A percentile compares a stretch with the other conserved stretches of the same genome.
Conservation (phyloP, 306 rosid genomes). For the Prunus kanzakura region DNA sequence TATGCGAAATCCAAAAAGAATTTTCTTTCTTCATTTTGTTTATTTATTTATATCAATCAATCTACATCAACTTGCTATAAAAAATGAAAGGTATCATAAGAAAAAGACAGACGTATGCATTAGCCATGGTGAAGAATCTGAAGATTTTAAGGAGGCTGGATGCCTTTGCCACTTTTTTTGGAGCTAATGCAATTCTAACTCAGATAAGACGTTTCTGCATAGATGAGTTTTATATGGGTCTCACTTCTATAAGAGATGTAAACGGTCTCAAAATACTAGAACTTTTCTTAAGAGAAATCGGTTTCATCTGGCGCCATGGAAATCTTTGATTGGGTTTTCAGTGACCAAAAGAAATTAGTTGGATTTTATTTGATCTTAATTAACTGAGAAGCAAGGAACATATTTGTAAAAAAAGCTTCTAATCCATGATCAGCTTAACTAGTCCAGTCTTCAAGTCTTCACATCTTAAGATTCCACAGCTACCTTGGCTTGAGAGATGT, state of each 20-base stretch:
- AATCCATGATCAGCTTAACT: too few relatives aligned
- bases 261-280: not conserved
- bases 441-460: not conserved
- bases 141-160: not conserved
- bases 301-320: not conserved
- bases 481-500: constrained; percentile 20
- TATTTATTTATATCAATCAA: not conserved
- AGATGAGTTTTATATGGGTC: not conserved
- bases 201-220: not conserved
- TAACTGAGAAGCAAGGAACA: not conserved
- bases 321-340: not conserved
- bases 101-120: not conserved
- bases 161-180: not conserved
- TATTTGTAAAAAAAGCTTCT: not conserved
- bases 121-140: not conserved
- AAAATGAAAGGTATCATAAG: not conserved
- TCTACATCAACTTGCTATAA: not conserved
- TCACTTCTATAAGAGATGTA: not conserved
- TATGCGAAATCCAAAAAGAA: not conserved
- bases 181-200: not conserved
- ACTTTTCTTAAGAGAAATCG: not conserved
- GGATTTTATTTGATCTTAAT: not conserved
- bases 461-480: not conserved
- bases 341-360: not conserved
- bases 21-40: not conserved